Evolutionary conservation across 148 eudicot genomes (phyloP).

Genomic region (Chenopodium quinoa): DNA sequence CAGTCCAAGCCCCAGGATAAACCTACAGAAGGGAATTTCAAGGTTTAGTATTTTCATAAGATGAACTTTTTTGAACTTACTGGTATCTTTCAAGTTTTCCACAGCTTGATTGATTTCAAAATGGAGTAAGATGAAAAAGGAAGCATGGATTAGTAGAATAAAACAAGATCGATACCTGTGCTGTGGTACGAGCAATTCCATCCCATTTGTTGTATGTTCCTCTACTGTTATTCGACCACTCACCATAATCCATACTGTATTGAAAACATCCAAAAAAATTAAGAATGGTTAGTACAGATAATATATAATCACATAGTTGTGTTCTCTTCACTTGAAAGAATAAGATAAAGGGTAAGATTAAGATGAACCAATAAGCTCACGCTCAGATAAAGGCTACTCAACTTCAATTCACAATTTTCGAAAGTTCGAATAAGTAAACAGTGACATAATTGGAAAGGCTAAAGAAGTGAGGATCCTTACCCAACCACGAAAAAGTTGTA

Average conservation of each 20-base stretch:
- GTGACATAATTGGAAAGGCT: not conserved
- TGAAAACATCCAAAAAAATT: not conserved
- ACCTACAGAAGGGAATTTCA: constrained; percentile 43
- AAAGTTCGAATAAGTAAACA: not conserved
- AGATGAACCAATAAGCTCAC: not conserved
- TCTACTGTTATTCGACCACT: constrained; percentile 85
- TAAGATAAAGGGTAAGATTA: too few relatives aligned
- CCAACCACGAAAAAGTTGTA: constrained; percentile 93
- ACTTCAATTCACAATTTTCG: too few relatives aligned
- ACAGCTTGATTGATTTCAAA: not conserved
- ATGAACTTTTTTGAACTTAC: not conserved
- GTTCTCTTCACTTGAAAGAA: not conserved
- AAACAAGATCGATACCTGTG: constrained; percentile 54
- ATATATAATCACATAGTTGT: not conserved
- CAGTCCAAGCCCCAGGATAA: constrained; percentile 98
- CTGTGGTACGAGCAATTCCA: constrained; percentile 86
- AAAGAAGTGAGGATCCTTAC: constrained; percentile 39
- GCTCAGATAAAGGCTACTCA: not conserved
- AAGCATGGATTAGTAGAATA: not conserved
- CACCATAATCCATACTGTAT: constrained; percentile 91
- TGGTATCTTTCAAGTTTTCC: not conserved
- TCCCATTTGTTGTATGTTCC: constrained; percentile 99
- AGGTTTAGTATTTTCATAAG: not conserved
- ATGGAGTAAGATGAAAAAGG: not conserved
- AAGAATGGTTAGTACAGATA: not conserved